Percentiles rank a stretch among this genome's conserved stretches.
These are phyloP conservation scores for Chaetomium fimeti DNA, from an alignment of 495 filamentous ascomycete species.

Conservation along the genomic window DNA sequence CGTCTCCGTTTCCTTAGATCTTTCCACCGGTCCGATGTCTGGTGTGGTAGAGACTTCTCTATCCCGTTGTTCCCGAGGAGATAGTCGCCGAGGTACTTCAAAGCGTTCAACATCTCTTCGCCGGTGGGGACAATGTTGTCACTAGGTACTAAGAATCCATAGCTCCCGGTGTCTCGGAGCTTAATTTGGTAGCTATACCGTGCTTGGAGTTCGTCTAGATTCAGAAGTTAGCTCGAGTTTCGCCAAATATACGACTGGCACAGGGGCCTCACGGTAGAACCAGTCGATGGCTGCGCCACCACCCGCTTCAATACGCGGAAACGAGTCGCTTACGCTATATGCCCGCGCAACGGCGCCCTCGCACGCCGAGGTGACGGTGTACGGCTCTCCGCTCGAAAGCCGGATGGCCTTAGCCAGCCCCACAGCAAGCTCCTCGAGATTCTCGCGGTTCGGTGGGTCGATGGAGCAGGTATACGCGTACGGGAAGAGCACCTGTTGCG, in stretches of 20 bases:
- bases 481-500: constrained; percentile 90
- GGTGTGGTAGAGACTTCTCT: constrained; percentile 38
- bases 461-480: constrained; percentile 80
- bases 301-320: constrained; percentile 56
- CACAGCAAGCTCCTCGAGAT: constrained; percentile 82
- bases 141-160: constrained; percentile 86
- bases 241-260: not conserved
- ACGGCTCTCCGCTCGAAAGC: constrained; percentile 67
- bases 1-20: constrained; percentile 30
- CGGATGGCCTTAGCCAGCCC: constrained; percentile 90
- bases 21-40: constrained; percentile 15
- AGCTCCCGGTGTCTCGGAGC: constrained; percentile 86
- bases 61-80: constrained; percentile 64
- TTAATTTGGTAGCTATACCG: constrained; percentile 92
- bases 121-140: constrained; percentile 89
- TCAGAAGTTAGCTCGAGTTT: not conserved
- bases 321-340: constrained; percentile 34
- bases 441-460: constrained; percentile 81
- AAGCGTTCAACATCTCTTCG: constrained; percentile 76
- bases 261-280: constrained; percentile 68
- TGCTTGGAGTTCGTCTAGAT: constrained; percentile 65
- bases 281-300: constrained; percentile 92
- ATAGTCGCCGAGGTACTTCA: constrained; percentile 78
- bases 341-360: constrained; percentile 64
- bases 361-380: constrained; percentile 82